These are phyloP conservation scores for Phaeosphaeria sp. DNA, from an alignment of 2,329 filamentous ascomycete species.

Conservation along the genomic window DNA sequence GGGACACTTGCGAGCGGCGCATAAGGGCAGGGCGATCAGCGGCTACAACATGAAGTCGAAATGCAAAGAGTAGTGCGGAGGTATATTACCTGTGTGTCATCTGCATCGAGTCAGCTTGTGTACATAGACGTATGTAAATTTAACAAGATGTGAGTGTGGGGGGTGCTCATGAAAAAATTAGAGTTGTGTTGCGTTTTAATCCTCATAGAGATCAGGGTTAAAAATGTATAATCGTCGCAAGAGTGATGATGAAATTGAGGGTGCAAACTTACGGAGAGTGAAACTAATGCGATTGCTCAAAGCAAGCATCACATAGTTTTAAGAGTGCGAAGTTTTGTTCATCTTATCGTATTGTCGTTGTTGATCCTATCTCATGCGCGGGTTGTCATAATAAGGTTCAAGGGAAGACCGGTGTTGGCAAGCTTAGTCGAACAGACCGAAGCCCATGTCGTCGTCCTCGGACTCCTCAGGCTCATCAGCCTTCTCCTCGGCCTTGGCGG, in stretches of 20 bases:
- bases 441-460: constrained; percentile 62
- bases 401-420: constrained; percentile 15
- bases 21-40: constrained; percentile 2
- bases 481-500: constrained; percentile 57
- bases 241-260: constrained; percentile 5
- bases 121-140: neutral
- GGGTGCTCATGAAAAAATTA: constrained; percentile 73
- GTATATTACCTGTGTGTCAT: constrained; percentile 3
- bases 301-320: constrained; percentile 34
- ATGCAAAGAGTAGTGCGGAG: neutral
- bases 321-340: constrained; percentile 21
- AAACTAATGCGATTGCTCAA: constrained; percentile 12
- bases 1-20: constrained; percentile 18
- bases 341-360: constrained; percentile 46
- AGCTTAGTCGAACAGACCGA: constrained; percentile 62
- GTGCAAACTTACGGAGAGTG: constrained; percentile 44
- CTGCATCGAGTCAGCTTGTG: constrained; percentile 32
- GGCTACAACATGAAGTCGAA: neutral
- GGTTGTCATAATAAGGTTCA: constrained; percentile 9
- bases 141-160: constrained; percentile 6
- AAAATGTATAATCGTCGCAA: constrained; percentile 69
- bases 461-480: constrained; percentile 64
- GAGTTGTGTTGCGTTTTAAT: constrained; percentile 68
- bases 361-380: constrained; percentile 39
- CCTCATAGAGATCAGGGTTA: constrained; percentile 70